phyloP scores from a whole-genome alignment of 1,284 basidiomycete genomes.

The Melampsora americana region DNA sequence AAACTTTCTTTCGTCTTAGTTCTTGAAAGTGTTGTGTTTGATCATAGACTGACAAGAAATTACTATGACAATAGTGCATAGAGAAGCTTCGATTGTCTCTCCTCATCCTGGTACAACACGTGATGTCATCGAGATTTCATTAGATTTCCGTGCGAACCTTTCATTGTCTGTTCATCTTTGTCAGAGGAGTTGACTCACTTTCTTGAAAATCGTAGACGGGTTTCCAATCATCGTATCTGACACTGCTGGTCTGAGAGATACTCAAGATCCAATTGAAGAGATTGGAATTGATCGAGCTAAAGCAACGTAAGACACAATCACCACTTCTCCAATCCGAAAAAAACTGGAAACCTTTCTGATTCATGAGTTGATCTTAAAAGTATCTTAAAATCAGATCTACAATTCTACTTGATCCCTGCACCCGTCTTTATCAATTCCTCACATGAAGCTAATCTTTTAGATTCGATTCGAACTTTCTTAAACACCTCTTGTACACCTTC shows the following conservation, averaged over 20 bases:
- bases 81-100: slow-evolving; percentile 84
- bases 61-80: slow-evolving; percentile 61
- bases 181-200: no score
- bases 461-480: background rate
- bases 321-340: background rate
- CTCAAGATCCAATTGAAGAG: slow-evolving; percentile 70
- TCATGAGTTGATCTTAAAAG: slow-evolving; percentile 4
- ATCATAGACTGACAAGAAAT: slow-evolving; percentile 3
- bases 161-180: background rate
- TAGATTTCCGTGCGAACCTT: slow-evolving; percentile 65
- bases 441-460: background rate
- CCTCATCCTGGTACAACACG: slow-evolving; percentile 79
- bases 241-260: slow-evolving; percentile 75
- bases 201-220: slow-evolving; percentile 56
- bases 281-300: slow-evolving; percentile 74
- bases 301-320: slow-evolving; percentile 58
- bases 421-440: background rate
- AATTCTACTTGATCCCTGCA: slow-evolving; percentile 23
- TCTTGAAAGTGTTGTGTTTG: no score
- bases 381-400: slow-evolving; percentile 19
- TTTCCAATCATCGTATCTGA: slow-evolving; percentile 74
- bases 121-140: slow-evolving; percentile 73
- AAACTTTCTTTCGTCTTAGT: background rate
- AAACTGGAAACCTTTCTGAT: background rate
- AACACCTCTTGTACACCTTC: background rate